Percentiles rank a stretch among this genome's conserved stretches.
Evolutionary conservation across 2,329 filamentous ascomycete species (phyloP).

Genomic region (Hymenotorrendiella dingleyae): DNA sequence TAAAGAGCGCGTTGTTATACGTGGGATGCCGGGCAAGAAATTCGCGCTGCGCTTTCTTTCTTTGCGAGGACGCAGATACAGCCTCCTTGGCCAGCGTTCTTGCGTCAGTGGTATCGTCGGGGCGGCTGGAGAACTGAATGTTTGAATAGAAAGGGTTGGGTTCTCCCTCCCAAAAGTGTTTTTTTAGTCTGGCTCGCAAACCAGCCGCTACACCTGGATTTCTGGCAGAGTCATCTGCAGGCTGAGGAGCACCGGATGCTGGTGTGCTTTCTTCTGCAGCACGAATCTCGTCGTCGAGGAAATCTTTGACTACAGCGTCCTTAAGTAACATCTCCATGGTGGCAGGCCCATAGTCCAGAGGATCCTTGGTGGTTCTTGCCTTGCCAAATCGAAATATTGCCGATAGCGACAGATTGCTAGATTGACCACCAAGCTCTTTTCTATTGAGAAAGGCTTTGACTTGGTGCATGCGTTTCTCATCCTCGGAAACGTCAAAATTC

Average conservation of each 20-base stretch:
- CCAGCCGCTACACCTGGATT: constrained; percentile 54
- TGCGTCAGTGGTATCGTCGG: constrained; percentile 76
- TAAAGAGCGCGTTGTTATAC: constrained; percentile 88
- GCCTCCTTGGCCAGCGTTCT: constrained; percentile 86
- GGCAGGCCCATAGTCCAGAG: constrained; percentile 84
- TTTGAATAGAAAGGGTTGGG: constrained; percentile 94
- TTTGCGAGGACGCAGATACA: constrained; percentile 72
- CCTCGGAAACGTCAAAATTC: constrained; percentile 97
- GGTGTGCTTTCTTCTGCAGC: constrained; percentile 34
- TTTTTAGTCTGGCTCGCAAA: constrained; percentile 55
- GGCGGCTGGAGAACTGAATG: constrained; percentile 57
- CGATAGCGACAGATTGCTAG: constrained; percentile 70
- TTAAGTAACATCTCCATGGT: constrained; percentile 96
- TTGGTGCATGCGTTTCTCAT: constrained; percentile 94
- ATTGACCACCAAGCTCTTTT: constrained; percentile 70
- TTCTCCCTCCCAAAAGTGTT: constrained; percentile 57
- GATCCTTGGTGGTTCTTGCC: constrained; percentile 62
- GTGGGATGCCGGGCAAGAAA: constrained; percentile 81
- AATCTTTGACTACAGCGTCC: constrained; percentile 90
- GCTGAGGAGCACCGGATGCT: constrained; percentile 25
- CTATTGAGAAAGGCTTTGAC: constrained; percentile 91
- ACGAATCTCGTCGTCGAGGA: constrained; percentile 69
- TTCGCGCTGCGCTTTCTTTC: constrained; percentile 83
- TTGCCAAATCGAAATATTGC: constrained; percentile 61
- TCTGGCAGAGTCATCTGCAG: constrained; percentile 32